A percentile compares a stretch with the other conserved stretches of the same genome.
phyloP scores from a whole-genome alignment of 2,329 filamentous ascomycete genomes.

The Calonectria pseudoturangicola region DNA sequence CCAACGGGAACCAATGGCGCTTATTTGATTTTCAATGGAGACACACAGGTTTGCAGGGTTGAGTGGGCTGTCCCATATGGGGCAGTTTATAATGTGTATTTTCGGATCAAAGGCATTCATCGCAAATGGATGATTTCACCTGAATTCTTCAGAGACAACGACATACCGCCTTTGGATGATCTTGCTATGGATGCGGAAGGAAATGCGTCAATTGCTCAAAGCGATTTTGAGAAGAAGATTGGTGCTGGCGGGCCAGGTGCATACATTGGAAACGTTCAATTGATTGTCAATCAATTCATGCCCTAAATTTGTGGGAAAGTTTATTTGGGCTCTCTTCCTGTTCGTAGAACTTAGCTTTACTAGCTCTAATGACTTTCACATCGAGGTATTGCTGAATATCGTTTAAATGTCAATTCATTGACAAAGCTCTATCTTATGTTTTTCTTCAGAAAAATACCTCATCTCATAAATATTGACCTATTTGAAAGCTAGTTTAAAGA shows the following conservation, averaged over 20 bases:
- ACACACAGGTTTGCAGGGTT: background rate
- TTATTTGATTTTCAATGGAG: background rate
- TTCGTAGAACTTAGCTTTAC: too few relatives aligned
- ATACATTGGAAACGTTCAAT: background rate
- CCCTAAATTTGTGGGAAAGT: background rate
- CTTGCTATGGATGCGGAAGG: background rate
- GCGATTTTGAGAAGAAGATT: conserved; percentile 9
- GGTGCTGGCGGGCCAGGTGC: background rate
- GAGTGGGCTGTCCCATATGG: conserved; percentile 2
- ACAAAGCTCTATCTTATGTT: too few relatives aligned
- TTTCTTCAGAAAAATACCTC: too few relatives aligned
- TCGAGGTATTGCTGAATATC: too few relatives aligned
- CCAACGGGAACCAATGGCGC: background rate
- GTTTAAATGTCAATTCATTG: too few relatives aligned
- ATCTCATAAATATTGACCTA: too few relatives aligned
- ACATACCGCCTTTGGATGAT: background rate
- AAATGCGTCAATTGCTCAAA: background rate
- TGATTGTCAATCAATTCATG: conserved; percentile 11
- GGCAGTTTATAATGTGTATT: background rate
- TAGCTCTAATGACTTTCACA: too few relatives aligned
- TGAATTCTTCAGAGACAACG: background rate
- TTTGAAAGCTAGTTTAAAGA: too few relatives aligned
- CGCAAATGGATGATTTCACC: background rate
- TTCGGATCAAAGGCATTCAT: background rate
- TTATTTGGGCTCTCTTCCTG: too few relatives aligned